Evolutionary conservation across 306 rosid genomes (phyloP), one percentile per base, ranked within the genome.

Genomic region (Carpinus viminea): DNA sequence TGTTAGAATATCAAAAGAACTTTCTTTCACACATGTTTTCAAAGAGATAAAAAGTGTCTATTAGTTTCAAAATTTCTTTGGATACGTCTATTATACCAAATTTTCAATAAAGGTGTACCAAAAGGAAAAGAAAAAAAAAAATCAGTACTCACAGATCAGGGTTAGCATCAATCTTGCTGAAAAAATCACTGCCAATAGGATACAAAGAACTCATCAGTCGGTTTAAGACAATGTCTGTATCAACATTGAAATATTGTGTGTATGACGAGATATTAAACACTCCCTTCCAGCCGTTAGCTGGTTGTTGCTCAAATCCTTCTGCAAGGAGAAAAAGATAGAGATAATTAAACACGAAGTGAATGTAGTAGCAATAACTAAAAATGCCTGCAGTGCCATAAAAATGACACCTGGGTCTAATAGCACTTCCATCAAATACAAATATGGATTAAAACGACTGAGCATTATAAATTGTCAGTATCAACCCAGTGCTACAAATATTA

Each of bases 241-340:
- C 99, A 60, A 96, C 96, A 81, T 96, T 86, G 80, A 96, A 96
- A 81, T 96, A 96, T 79, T 91, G 93, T 28, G 90, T 71, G 82
- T 96, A 96, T 20, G 99, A 96, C 50, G 90, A 83, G 73, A 96
- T 79, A 82, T 82, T 96, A 78, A 96, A 96, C 76, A 87, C 74
- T 62, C 99, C 99, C 83, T 80, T 91, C 99, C 97, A 96, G 88
- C 86, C 88, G 87, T 86, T 96, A 48, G 96, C 70, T 4, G 98
- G 91, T 73, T 96, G 99, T 82, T 90, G 94, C 84, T 96, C 98
- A 86, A 92, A 91, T 46, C 89, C 72, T 84, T 93, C 96, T 93
- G 85, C 82, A 76, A 74, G 72, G 69, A 78, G 64, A 66, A 76
- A 79, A 57, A 84, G 9, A 72, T 52, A 50, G 57, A 81, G 31